Conservation (phyloP, 768 basidiomycete genomes). For the Cyclocybe aegerita region DNA sequence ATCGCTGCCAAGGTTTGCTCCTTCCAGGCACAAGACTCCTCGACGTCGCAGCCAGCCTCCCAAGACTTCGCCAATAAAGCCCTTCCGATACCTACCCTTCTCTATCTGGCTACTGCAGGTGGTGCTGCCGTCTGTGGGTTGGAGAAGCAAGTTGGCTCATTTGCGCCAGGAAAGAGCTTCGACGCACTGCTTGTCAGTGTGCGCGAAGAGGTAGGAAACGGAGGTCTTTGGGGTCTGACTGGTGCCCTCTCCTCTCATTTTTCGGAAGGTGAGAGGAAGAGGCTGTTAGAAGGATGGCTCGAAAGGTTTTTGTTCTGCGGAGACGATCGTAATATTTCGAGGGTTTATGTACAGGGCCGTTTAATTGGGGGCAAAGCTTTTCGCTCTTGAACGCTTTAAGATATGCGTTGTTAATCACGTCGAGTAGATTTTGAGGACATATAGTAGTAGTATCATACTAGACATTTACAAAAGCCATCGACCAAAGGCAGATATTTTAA, state of each 20-base stretch:
- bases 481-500: no score
- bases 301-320: conserved; percentile 88
- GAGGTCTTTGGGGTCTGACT: conserved; percentile 39
- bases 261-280: conserved; percentile 20
- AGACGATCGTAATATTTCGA: conserved; percentile 79
- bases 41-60: not conserved
- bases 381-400: not conserved
- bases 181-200: conserved; percentile 82
- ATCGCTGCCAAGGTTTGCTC: conserved; percentile 70
- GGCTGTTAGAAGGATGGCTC: conserved; percentile 54
- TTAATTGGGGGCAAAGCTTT: conserved; percentile 67
- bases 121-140: conserved; percentile 84
- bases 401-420: no score
- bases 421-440: no score
- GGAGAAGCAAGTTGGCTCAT: conserved; percentile 68
- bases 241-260: not conserved
- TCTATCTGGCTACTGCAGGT: conserved; percentile 90
- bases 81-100: conserved; percentile 69
- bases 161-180: conserved; percentile 81
- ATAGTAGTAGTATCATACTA: no score
- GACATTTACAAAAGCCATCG: no score
- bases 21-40: conserved; percentile 7
- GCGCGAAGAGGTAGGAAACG: conserved; percentile 49
- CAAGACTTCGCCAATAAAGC: conserved; percentile 53
- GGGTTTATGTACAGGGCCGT: conserved; percentile 83